phyloP scores from a whole-genome alignment of 164 flowering plant species.

The Aristolochia fimbriata region DNA sequence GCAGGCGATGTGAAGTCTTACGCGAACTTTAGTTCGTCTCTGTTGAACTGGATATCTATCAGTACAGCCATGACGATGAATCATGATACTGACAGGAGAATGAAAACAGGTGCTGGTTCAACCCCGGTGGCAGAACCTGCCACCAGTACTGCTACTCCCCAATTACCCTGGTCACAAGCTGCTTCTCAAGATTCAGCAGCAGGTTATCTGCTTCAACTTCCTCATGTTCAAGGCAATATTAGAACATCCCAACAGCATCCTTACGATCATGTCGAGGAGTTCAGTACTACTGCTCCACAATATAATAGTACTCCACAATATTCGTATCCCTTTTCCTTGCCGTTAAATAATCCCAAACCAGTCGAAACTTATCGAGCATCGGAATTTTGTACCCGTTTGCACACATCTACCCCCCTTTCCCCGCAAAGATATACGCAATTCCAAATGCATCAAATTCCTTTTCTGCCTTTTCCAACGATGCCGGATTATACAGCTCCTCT shows the following conservation, averaged over 20 bases:
- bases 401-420: slow-evolving; percentile 1
- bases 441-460: slow-evolving; percentile 2
- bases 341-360: background rate
- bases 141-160: too few relatives aligned
- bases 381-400: slow-evolving; percentile 12
- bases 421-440: background rate
- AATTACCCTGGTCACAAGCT: slow-evolving; percentile 5
- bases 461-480: slow-evolving; percentile 10
- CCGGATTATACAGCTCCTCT: background rate
- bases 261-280: background rate
- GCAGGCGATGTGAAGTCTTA: too few relatives aligned
- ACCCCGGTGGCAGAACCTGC: background rate
- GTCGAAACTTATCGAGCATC: slow-evolving; percentile 3
- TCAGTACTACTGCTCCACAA: background rate
- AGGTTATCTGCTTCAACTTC: background rate
- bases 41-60: too few relatives aligned
- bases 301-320: slow-evolving; percentile 2
- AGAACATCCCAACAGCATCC: background rate
- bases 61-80: background rate
- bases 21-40: too few relatives aligned
- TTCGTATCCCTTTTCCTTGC: slow-evolving; percentile 1
- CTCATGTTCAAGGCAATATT: background rate
- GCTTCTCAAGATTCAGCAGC: background rate
- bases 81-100: background rate
- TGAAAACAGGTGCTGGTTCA: background rate